phyloP scores from a whole-genome alignment of 257 asterid genomes.

The Gentiana macrophylla region DNA sequence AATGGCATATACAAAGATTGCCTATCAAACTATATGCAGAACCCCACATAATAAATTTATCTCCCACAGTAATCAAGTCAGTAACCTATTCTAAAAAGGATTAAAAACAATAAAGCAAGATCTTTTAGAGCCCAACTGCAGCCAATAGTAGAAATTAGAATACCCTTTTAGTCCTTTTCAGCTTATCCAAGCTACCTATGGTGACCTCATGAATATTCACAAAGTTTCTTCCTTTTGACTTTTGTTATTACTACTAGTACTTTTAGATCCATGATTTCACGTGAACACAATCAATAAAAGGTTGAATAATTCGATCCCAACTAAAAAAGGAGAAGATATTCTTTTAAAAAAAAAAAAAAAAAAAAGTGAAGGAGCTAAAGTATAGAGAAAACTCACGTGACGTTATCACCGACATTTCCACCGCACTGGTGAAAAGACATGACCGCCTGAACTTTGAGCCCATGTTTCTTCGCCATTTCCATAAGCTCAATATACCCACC shows the following conservation, averaged over 20 bases:
- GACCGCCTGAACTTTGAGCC: slow-evolving; percentile 92
- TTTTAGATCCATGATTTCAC: slow-evolving; percentile 12
- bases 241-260: slow-evolving; percentile 6
- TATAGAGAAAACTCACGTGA: slow-evolving; percentile 49
- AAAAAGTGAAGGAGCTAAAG: not conserved
- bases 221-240: not conserved
- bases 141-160: too few relatives aligned
- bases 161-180: not conserved
- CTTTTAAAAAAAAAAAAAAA: not conserved
- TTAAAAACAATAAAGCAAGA: too few relatives aligned
- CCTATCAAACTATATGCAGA: too few relatives aligned
- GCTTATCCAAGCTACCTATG: not conserved
- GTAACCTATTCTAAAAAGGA: too few relatives aligned
- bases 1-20: too few relatives aligned
- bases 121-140: too few relatives aligned
- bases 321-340: not conserved
- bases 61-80: too few relatives aligned
- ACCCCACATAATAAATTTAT: too few relatives aligned
- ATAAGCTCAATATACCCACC: slow-evolving; percentile 79
- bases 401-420: slow-evolving; percentile 92
- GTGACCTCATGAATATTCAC: not conserved
- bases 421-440: slow-evolving; percentile 99
- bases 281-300: not conserved
- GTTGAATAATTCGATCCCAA: not conserved
- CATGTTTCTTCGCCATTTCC: slow-evolving; percentile 90